Evolutionary conservation across 495 filamentous ascomycete species (phyloP).

Genomic region (Aeminium ludgeri): DNA sequence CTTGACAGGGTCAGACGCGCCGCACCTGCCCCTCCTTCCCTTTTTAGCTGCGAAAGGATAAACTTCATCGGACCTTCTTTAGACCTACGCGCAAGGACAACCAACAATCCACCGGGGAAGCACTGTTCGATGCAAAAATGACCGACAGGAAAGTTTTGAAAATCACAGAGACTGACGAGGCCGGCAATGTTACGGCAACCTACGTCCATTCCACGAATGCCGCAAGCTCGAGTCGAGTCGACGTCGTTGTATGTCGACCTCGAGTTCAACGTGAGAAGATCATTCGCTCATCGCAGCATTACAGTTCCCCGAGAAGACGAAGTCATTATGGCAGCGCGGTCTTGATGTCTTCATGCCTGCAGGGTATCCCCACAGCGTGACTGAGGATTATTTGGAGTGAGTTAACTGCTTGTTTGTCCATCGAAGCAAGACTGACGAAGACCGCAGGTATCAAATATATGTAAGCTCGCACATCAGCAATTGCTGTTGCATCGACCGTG

Average conservation of each 20-base stretch:
- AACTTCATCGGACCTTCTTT: no score
- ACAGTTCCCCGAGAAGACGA: slow-evolving; percentile 16
- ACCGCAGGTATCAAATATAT: slow-evolving; percentile 56
- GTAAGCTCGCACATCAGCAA: slow-evolving; percentile 23
- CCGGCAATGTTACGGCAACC: slow-evolving; percentile 32
- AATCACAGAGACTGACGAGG: slow-evolving; percentile 33
- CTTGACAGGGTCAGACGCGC: no score
- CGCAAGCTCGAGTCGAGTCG: slow-evolving; percentile 16
- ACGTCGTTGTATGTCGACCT: slow-evolving; percentile 21
- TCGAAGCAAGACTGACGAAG: background rate
- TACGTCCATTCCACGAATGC: slow-evolving; percentile 24
- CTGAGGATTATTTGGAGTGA: slow-evolving; percentile 68
- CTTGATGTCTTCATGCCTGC: slow-evolving; percentile 76
- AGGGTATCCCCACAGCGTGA: slow-evolving; percentile 84
- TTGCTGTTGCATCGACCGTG: slow-evolving; percentile 12
- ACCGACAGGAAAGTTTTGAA: slow-evolving; percentile 1
- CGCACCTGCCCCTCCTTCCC: no score
- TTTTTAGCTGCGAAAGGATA: no score
- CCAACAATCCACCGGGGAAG: no score
- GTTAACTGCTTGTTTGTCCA: slow-evolving; percentile 5
- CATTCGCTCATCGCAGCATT: no score
- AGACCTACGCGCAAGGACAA: no score
- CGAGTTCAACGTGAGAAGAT: no score
- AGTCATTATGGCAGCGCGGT: slow-evolving; percentile 26
- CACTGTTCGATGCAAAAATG: no score